Conservation (phyloP, 78 protist species). For the Dictyostelium intermedium region DNA sequence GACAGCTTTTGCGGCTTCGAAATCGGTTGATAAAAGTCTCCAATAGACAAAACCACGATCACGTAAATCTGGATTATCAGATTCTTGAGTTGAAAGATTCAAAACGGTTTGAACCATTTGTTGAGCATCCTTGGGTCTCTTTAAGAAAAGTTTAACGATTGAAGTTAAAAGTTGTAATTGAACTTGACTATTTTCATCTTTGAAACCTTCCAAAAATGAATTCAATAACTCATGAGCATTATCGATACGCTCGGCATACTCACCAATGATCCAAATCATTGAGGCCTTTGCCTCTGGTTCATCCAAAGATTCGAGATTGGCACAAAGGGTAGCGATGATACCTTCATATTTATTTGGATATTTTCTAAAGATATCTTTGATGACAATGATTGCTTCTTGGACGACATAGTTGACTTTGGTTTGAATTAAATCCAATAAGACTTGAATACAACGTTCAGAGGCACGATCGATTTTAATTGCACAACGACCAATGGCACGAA, state of each 20-base stretch:
- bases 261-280: conserved; percentile 99
- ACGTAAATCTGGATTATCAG: conserved; percentile 99
- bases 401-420: conserved; percentile 99
- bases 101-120: conserved; percentile 94
- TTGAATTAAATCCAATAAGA: conserved; percentile 95
- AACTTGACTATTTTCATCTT: conserved; percentile 93
- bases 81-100: conserved; percentile 93
- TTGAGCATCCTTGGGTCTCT: conserved; percentile 94
- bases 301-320: conserved; percentile 98
- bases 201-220: conserved; percentile 92
- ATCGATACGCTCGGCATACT: conserved; percentile 99
- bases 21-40: conserved; percentile 98
- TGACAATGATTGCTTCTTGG: conserved; percentile 99
- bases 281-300: conserved; percentile 99
- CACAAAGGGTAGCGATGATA: conserved; percentile 97
- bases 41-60: conserved; percentile 99
- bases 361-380: conserved; percentile 98
- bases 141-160: conserved; percentile 98
- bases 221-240: conserved; percentile 97
- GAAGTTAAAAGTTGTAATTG: conserved; percentile 99
- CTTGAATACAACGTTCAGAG: conserved; percentile 93
- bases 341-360: conserved; percentile 97
- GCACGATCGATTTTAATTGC: conserved; percentile 97
- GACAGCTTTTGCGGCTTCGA: conserved; percentile 96
- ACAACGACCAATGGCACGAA: conserved; percentile 97